Conservation (phyloP, 495 filamentous ascomycete genomes). For the Aspergillus campestris region DNA sequence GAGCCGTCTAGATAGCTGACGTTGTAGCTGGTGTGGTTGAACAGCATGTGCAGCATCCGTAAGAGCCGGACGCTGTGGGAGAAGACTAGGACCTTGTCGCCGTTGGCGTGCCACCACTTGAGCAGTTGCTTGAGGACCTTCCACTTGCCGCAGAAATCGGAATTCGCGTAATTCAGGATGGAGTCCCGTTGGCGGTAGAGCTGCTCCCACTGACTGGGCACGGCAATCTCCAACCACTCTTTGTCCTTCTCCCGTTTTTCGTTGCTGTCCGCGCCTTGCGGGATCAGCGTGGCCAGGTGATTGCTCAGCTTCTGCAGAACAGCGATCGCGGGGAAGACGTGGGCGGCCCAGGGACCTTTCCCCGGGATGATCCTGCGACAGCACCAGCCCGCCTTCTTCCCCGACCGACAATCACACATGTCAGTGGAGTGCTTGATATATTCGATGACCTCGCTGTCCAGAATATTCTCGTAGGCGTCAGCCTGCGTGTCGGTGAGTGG, state of each 20-base stretch:
- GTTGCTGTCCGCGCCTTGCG: conserved; percentile 51
- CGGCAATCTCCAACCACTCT: conserved; percentile 62
- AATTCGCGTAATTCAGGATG: conserved; percentile 75
- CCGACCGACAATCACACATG: conserved; percentile 59
- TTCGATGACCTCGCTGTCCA: conserved; percentile 62
- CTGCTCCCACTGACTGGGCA: conserved; percentile 69
- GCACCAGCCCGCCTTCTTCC: conserved; percentile 74
- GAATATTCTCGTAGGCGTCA: conserved; percentile 75
- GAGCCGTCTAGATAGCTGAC: conserved; percentile 85
- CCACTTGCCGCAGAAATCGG: conserved; percentile 97
- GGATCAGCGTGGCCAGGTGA: conserved; percentile 84
- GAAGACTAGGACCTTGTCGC: conserved; percentile 93
- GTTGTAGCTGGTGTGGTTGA: conserved; percentile 84
- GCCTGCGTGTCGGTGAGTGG: conserved; percentile 75
- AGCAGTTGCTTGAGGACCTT: conserved; percentile 81
- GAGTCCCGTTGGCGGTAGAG: conserved; percentile 70
- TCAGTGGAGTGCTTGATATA: conserved; percentile 61
- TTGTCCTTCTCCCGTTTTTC: conserved; percentile 82
- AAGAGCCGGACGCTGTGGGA: conserved; percentile 81
- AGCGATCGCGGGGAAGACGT: conserved; percentile 80
- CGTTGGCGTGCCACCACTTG: conserved; percentile 78
- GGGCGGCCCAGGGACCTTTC: conserved; percentile 60
- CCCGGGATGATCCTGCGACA: conserved; percentile 53
- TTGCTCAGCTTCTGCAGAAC: conserved; percentile 83
- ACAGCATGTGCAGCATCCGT: conserved; percentile 78